These are phyloP conservation scores for Tolypocladium tundrense DNA, from an alignment of 2,329 filamentous ascomycete genomes.

Conservation along the genomic window DNA sequence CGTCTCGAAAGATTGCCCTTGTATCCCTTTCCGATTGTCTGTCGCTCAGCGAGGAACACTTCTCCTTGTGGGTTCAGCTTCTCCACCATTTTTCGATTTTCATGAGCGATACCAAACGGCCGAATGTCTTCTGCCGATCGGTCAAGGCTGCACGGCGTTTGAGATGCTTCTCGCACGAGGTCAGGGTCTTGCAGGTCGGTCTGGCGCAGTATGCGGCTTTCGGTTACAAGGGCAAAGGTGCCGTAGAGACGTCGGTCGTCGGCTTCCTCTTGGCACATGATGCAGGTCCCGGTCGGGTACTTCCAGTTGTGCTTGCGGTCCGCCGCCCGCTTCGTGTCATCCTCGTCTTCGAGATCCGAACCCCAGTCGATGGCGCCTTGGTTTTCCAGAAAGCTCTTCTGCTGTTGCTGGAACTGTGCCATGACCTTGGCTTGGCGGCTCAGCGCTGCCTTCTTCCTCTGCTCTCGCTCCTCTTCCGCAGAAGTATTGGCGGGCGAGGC, in stretches of 20 bases:
- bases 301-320: constrained; percentile 63
- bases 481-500: constrained; percentile 65
- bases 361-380: constrained; percentile 86
- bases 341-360: constrained; percentile 65
- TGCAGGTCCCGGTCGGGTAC: constrained; percentile 87
- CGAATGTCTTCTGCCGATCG: constrained; percentile 71
- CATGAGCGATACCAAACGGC: constrained; percentile 82
- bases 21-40: constrained; percentile 84
- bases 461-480: constrained; percentile 63
- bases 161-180: constrained; percentile 72
- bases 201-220: constrained; percentile 78
- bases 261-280: constrained; percentile 92
- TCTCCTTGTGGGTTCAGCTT: constrained; percentile 67
- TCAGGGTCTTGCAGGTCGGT: constrained; percentile 75
- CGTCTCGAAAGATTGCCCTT: constrained; percentile 53
- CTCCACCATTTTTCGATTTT: constrained; percentile 68
- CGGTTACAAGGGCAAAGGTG: constrained; percentile 80
- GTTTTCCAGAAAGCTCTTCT: constrained; percentile 86
- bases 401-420: constrained; percentile 96
- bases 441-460: constrained; percentile 82
- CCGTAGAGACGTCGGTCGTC: constrained; percentile 83
- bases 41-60: constrained; percentile 61
- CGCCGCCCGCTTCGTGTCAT: constrained; percentile 45
- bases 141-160: constrained; percentile 74
- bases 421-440: constrained; percentile 89